Evolutionary conservation across 2,329 filamentous ascomycete species (phyloP), one percentile per base, ranked within the genome.

Genomic region (Esteya vermicola): DNA sequence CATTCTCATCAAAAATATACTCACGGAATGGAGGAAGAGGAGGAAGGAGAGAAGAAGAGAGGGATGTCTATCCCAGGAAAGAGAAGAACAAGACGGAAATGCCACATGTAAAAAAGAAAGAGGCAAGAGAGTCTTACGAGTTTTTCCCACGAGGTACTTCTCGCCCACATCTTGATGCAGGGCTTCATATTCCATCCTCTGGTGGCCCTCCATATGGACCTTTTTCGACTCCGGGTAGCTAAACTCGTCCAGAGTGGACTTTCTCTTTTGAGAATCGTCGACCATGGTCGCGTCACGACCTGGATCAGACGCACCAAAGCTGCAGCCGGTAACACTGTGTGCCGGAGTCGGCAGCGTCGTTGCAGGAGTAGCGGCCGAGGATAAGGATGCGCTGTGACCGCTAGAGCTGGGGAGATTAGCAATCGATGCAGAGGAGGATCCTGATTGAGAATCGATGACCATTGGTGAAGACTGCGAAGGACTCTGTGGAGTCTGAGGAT

Each of bases 401-500:
- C 33, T 36, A 16, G 33, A 63, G 50, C 63, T 64, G 54, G 64
- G 62, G 61, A 65, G 71, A 44, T 39, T 45, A 12, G 30, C 35
- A 38, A 33, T 32, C 36, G 44, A 44, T n/a, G 38, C 40, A 16
- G 39, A 37, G 7, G 45, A 42, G 18, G 43, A 26, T 35, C 51
- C 58, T 59, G 61, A 62, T 50, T 59, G 60, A 49, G 59, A 61
- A 51, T 72, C 70, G 54, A 63, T 67, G 49, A 64, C 69, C 51
- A 62, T 68, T 47, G 70, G 68, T 48, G 70, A 75, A 54, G 68
- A 64, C 55, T 75, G 70, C 54, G 72, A 76, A 54, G 75, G 75
- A 57, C 75, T 79, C 65, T 78, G 74, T 55, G 75, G 75, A 51
- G 75, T 79, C 53, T 73, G 73, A 51, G 75, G 75, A 57, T 78